These are phyloP conservation scores for Dalechampia spathulata DNA, from an alignment of 441 rosid genomes.

Conservation along the genomic window DNA sequence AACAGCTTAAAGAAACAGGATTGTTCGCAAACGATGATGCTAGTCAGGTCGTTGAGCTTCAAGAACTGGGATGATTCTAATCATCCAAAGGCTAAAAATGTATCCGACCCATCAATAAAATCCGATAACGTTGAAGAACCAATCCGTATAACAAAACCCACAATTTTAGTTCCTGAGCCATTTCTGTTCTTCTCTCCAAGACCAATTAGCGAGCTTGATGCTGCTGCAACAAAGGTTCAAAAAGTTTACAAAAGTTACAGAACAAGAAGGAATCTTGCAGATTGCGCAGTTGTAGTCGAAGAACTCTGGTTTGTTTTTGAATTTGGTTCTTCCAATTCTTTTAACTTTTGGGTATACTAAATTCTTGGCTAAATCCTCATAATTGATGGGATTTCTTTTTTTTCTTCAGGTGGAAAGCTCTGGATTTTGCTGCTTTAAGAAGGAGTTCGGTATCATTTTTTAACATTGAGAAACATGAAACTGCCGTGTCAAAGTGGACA, in stretches of 20 bases:
- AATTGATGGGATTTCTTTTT: too few relatives aligned
- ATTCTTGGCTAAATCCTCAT: too few relatives aligned
- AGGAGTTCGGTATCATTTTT: constrained; percentile 61
- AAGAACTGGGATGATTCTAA: constrained; percentile 25
- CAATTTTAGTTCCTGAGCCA: constrained; percentile 27
- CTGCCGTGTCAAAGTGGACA: constrained; percentile 64
- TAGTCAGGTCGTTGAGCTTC: constrained; percentile 21
- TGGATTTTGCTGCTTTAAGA: constrained; percentile 66
- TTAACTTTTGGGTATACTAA: not conserved
- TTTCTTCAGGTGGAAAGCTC: constrained; percentile 66
- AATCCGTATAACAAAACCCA: constrained; percentile 22
- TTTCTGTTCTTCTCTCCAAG: constrained; percentile 37
- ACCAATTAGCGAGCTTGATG: constrained; percentile 48
- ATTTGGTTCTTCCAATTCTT: not conserved
- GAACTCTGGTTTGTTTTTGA: constrained; percentile 54
- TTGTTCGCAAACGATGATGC: constrained; percentile 1
- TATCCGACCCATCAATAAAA: not conserved
- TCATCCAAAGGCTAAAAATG: constrained; percentile 10
- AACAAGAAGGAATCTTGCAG: constrained; percentile 65
- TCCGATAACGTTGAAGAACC: not conserved
- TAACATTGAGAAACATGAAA: constrained; percentile 53
- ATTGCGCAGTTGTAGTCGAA: constrained; percentile 57
- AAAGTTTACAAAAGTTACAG: constrained; percentile 63
- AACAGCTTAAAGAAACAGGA: constrained; percentile 19
- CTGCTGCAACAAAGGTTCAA: constrained; percentile 51